Percentiles rank a stretch among this genome's conserved stretches.
These are phyloP conservation scores for Sphagnum contortum DNA, from an alignment of 225 moss, liverwort and hornwort genomes.

Conservation along the genomic window DNA sequence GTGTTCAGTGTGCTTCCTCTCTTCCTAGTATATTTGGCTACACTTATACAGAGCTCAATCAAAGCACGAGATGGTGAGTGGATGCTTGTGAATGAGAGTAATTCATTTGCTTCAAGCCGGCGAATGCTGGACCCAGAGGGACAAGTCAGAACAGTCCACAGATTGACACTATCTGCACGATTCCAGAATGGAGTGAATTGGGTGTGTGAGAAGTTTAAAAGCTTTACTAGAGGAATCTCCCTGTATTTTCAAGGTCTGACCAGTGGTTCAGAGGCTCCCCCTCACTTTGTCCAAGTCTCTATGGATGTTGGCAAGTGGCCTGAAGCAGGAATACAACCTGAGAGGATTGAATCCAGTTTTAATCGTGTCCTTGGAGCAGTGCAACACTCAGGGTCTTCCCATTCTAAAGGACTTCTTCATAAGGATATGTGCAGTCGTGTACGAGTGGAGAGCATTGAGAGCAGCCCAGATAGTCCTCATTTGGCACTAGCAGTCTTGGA, in stretches of 20 bases:
- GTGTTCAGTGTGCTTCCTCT: conserved; percentile 92
- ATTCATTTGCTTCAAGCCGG: conserved; percentile 50
- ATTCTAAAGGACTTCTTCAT: conserved; percentile 15
- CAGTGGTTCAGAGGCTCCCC: conserved; percentile 89
- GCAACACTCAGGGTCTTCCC: conserved; percentile 32
- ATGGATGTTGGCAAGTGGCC: conserved; percentile 93
- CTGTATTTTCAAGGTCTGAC: conserved; percentile 73
- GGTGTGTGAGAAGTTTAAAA: conserved; percentile 32
- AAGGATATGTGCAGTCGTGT: conserved; percentile 66
- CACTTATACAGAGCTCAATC: conserved; percentile 89
- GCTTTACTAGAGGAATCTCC: conserved; percentile 40
- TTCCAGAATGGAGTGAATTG: conserved; percentile 24
- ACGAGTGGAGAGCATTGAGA: conserved; percentile 93
- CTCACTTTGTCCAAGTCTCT: conserved; percentile 98
- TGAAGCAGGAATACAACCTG: conserved; percentile 91
- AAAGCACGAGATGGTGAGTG: conserved; percentile 98
- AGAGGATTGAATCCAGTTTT: conserved; percentile 81
- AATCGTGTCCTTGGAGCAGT: conserved; percentile 69
- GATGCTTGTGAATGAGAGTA: conserved; percentile 76
- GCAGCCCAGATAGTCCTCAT: conserved; percentile 62
- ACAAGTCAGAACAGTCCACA: conserved; percentile 13
- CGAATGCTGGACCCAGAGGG: conserved; percentile 44
- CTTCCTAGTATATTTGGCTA: conserved; percentile 82
- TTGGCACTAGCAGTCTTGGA: conserved; percentile 83
- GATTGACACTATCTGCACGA: conserved; percentile 32